Conservation (phyloP, 331 rosid species). For the Ulmus americana region DNA sequence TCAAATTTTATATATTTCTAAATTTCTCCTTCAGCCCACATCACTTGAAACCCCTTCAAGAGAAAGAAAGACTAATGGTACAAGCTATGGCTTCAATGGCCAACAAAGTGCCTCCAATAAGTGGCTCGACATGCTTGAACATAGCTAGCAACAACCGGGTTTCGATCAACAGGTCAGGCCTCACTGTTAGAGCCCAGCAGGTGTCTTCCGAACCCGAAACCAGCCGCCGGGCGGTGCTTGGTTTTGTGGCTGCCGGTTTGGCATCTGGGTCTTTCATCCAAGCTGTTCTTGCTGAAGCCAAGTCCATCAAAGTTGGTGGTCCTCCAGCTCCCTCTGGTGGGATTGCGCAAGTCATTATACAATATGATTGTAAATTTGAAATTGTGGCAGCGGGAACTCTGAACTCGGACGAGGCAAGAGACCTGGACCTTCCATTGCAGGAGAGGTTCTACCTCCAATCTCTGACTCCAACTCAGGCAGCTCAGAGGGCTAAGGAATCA, state of each 20-base stretch:
- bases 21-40: too few species aligned
- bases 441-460: constrained; percentile 69
- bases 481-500: neutral
- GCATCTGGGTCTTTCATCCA: constrained; percentile 69
- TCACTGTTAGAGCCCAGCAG: constrained; percentile 42
- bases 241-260: constrained; percentile 70
- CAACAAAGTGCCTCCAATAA: constrained; percentile 30
- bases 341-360: constrained; percentile 52
- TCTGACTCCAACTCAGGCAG: constrained; percentile 52
- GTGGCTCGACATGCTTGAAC: constrained; percentile 52
- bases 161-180: constrained; percentile 31
- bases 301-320: constrained; percentile 62
- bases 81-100: too few species aligned
- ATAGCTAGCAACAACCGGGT: constrained; percentile 25
- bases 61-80: too few species aligned
- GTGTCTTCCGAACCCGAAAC: constrained; percentile 42
- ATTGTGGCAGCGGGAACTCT: constrained; percentile 65
- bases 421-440: constrained; percentile 58
- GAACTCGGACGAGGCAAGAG: constrained; percentile 78
- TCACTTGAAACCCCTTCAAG: too few species aligned
- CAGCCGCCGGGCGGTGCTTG: constrained; percentile 64
- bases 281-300: constrained; percentile 78
- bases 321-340: constrained; percentile 87
- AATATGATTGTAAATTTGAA: neutral
- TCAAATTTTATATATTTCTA: too few species aligned